Evolutionary conservation across 768 basidiomycete genomes (phyloP).

Genomic region (Termitomyces sp.): DNA sequence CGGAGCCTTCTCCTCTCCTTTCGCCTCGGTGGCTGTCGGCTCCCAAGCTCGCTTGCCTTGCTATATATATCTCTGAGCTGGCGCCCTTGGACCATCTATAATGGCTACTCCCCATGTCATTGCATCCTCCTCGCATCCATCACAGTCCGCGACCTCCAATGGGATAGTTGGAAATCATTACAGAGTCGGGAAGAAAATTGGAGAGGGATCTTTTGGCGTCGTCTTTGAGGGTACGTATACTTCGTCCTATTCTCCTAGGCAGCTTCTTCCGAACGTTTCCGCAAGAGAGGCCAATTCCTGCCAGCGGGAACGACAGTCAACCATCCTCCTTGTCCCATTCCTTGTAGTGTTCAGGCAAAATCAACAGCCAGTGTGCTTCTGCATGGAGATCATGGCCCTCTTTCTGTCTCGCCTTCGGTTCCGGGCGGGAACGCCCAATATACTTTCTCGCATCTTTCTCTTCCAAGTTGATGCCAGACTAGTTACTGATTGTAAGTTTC

Average conservation of each 20-base stretch:
- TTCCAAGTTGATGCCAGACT: neutral
- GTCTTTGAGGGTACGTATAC: constrained; percentile 81
- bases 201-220: constrained; percentile 98
- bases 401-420: neutral
- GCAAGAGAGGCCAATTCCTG: neutral
- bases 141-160: constrained; percentile 56
- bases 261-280: neutral
- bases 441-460: neutral
- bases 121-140: constrained; percentile 69
- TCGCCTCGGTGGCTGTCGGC: constrained; percentile 13
- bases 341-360: neutral
- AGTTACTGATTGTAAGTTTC: constrained; percentile 2
- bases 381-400: neutral
- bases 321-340: neutral
- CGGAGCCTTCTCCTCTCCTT: constrained; percentile 3
- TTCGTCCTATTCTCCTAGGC: neutral
- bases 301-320: constrained; percentile 4
- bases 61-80: constrained; percentile 19
- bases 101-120: constrained; percentile 87
- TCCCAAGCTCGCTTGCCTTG: constrained; percentile 13
- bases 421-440: neutral
- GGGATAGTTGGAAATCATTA: constrained; percentile 77
- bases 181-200: constrained; percentile 97
- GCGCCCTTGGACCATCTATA: constrained; percentile 12
- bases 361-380: neutral